Evolutionary conservation across 176 grass and related monocot species (phyloP).

Genomic region (Aegilops speltoides): DNA sequence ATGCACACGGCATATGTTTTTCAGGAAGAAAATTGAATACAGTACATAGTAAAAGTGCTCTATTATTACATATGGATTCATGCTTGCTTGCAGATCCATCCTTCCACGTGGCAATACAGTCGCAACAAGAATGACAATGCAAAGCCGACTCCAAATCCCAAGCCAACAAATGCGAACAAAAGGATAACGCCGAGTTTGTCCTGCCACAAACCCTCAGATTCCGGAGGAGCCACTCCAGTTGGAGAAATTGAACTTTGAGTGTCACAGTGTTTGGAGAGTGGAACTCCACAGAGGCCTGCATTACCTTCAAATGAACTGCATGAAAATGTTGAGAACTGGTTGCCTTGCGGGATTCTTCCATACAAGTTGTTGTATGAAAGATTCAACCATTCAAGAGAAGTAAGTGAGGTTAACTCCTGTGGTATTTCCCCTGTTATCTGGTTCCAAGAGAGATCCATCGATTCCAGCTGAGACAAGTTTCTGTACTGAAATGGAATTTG

Average conservation of each 20-base stretch:
- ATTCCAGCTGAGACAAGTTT: slow-evolving; percentile 14
- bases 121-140: background rate
- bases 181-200: background rate
- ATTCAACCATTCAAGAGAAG: slow-evolving; percentile 35
- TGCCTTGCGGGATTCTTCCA: slow-evolving; percentile 10
- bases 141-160: background rate
- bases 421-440: slow-evolving; percentile 40
- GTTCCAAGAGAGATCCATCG: slow-evolving; percentile 49
- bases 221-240: background rate
- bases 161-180: background rate
- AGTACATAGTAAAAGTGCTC: background rate
- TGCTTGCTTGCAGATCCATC: background rate
- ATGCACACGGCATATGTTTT: background rate
- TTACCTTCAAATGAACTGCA: slow-evolving; percentile 20
- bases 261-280: background rate
- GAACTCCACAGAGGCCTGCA: background rate
- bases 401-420: slow-evolving; percentile 17
- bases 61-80: background rate
- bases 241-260: background rate
- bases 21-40: background rate
- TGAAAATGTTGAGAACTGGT: slow-evolving; percentile 8
- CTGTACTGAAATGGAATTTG: slow-evolving; percentile 14
- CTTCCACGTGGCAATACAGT: background rate
- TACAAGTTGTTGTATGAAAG: slow-evolving; percentile 48
- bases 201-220: background rate